These are phyloP conservation scores for Aspergillus clavatus DNA, from an alignment of 2,329 filamentous ascomycete species.

Conservation along the genomic window DNA sequence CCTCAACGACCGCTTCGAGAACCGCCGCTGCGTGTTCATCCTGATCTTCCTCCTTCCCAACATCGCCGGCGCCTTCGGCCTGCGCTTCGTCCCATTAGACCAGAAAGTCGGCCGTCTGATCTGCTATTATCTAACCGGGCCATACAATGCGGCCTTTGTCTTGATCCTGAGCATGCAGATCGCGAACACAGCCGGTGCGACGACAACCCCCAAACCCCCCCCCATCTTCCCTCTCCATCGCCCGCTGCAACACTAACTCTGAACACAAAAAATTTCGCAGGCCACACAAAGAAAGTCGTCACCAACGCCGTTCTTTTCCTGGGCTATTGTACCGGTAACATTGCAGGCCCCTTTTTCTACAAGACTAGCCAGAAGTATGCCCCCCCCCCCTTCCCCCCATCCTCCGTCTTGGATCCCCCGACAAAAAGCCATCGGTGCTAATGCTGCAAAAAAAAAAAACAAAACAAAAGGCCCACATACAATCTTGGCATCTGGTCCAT, in stretches of 20 bases:
- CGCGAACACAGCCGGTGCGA: conserved; percentile 42
- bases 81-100: conserved; percentile 49
- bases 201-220: too few species aligned
- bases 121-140: conserved; percentile 55
- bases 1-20: conserved; percentile 45
- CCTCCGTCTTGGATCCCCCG: neutral
- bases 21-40: conserved; percentile 51
- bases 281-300: conserved; percentile 60
- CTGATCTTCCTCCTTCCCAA: conserved; percentile 56
- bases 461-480: conserved; percentile 40
- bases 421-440: neutral
- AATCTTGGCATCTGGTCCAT: conserved; percentile 53
- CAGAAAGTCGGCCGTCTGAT: conserved; percentile 52
- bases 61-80: conserved; percentile 54
- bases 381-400: neutral
- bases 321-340: conserved; percentile 58
- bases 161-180: conserved; percentile 46
- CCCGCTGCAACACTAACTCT: neutral
- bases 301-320: conserved; percentile 59
- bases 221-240: neutral
- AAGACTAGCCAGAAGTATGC: conserved; percentile 46
- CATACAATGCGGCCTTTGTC: conserved; percentile 53
- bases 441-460: too few species aligned
- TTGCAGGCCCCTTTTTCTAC: conserved; percentile 61
- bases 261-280: conserved; percentile 27